Evolutionary conservation across 2,329 filamentous ascomycete species (phyloP), one percentile per base, ranked within the genome.

Genomic region (Fusarium pininemorale): DNA sequence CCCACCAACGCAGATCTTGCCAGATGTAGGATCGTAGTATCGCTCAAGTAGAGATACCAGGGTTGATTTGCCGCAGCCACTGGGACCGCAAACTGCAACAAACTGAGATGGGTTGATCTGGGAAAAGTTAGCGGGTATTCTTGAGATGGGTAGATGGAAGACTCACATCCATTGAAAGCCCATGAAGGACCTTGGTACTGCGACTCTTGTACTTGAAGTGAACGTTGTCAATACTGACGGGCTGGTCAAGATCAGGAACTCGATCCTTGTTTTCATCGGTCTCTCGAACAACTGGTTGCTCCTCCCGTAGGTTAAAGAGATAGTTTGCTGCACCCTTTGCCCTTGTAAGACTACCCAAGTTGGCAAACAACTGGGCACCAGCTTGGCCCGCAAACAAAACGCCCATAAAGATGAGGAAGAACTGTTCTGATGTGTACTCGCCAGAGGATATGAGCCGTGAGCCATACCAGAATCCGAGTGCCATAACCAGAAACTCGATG

Each of bases 11-110:
- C 66, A 69, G 35, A 84, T 75, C 20, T 59, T 55, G 18, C 83
- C 83, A 2, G 74, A 70, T 4, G 75, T 79, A 2, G 82, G 80
- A 39, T 83, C 81, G 68, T 85, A 84, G 70, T 85, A 86, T 20
- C 86, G 82, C 70, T 87, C 83, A 0, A 88, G 77, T 10, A 88
- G 80, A 11, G 85, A 84, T 50, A 92, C 84, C 45, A 89, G 86
- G 6, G 89, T 91, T 4, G 87, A 89, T 74, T 91, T 91, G 2
- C 89, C 89, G 70, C 88, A 90, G 13, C 89, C 89, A 1, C 86
- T 89, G 4, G 87, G 83, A 4, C 89, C 89, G 1, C 90, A 88
- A 37, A 90, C 84, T 2, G 88, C 89, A 4, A 87, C 80, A 69
- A 86, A 88, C 66, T 85, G 82, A 32, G 45, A 71, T 14, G 58